phyloP scores from a whole-genome alignment of 441 rosid species.

The Jatropha podagrica region DNA sequence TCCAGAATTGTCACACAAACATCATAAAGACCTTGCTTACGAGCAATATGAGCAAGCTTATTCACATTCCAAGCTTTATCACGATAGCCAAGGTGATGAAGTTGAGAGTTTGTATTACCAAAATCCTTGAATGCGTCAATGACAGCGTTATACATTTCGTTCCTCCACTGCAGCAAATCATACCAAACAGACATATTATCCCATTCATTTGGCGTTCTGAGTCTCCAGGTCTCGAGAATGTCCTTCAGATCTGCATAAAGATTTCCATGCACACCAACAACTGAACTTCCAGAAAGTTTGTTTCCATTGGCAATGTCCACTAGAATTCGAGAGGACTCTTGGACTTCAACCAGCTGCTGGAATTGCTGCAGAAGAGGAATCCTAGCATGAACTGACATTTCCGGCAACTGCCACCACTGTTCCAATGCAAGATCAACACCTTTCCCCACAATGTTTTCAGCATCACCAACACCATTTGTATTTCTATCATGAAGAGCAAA shows the following conservation, averaged over 20 bases:
- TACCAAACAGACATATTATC: constrained; percentile 96
- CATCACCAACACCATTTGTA: constrained; percentile 77
- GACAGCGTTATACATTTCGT: constrained; percentile 90
- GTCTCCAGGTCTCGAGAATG: constrained; percentile 98
- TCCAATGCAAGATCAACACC: constrained; percentile 96
- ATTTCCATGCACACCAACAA: constrained; percentile 66
- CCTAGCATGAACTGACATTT: constrained; percentile 92
- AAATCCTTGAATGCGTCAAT: constrained; percentile 96
- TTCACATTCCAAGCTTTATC: constrained; percentile 99
- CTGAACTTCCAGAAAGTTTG: constrained; percentile 66
- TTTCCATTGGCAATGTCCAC: constrained; percentile 87
- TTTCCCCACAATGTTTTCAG: constrained; percentile 82
- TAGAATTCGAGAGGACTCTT: constrained; percentile 88
- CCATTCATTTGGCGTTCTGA: constrained; percentile 97
- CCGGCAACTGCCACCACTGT: constrained; percentile 99
- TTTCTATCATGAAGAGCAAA: constrained; percentile 89
- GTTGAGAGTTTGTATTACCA: constrained; percentile 66
- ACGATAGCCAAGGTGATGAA: constrained; percentile 96
- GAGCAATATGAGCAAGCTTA: constrained; percentile 95
- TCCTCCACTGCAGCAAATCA: constrained; percentile 98
- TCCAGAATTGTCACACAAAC: constrained; percentile 90
- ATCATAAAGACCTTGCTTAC: constrained; percentile 95
- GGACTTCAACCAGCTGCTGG: constrained; percentile 97
- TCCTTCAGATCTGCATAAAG: constrained; percentile 94
- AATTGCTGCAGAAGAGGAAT: constrained; percentile 96